phyloP scores from a whole-genome alignment of 2,329 filamentous ascomycete species.

The Xylariomycetidae sp. region DNA sequence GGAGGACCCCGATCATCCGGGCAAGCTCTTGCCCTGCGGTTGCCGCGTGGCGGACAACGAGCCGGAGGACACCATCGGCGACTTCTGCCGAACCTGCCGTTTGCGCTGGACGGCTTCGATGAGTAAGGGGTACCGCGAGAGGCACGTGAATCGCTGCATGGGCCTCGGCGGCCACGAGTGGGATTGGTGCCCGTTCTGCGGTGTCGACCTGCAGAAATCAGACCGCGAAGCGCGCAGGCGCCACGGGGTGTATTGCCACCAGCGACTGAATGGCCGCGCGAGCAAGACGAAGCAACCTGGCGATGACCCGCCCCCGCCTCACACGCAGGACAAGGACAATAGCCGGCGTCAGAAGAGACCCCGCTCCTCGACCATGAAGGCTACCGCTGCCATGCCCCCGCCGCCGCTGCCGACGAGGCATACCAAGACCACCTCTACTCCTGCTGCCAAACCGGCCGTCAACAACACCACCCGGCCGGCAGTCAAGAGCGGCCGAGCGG shows the following conservation, averaged over 20 bases:
- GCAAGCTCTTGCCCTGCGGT: no score
- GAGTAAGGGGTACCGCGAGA: slow-evolving; percentile 9
- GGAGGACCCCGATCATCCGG: no score
- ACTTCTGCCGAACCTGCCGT: slow-evolving; percentile 8
- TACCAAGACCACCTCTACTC: no score
- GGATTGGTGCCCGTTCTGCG: slow-evolving; percentile 10
- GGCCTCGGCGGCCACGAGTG: slow-evolving; percentile 2
- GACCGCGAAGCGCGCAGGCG: not conserved
- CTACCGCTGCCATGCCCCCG: not conserved
- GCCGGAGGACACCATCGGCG: no score
- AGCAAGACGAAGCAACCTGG: no score
- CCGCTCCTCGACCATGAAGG: no score
- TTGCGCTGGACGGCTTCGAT: slow-evolving; percentile 9
- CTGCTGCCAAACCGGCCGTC: not conserved
- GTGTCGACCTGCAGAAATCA: slow-evolving; percentile 3
- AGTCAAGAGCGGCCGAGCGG: no score
- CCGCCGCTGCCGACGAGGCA: not conserved
- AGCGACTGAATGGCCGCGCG: no score
- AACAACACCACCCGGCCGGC: no score
- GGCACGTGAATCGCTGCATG: slow-evolving; percentile 5
- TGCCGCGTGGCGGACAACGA: not conserved
- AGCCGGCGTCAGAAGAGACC: no score
- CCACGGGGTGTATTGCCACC: slow-evolving; percentile 5
- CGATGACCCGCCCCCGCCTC: no score
- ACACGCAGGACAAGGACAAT: no score